A percentile compares a stretch with the other conserved stretches of the same genome.
Conservation (phyloP, 208 protist species). For the Leishmania tropica region DNA sequence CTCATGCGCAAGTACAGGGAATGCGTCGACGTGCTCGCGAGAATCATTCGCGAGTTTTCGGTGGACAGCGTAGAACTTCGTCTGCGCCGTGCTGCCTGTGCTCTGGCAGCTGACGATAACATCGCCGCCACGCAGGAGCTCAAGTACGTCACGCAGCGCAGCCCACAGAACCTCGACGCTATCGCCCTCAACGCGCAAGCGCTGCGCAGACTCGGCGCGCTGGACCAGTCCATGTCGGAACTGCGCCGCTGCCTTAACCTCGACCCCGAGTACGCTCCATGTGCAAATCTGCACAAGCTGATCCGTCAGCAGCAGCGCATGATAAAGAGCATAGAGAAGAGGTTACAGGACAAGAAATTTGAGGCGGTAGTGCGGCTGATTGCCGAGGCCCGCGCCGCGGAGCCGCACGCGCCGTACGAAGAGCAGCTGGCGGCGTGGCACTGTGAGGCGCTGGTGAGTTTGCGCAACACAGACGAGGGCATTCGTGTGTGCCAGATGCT, state of each 20-base stretch:
- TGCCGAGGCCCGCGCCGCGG: conserved; percentile 41
- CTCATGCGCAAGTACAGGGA: conserved; percentile 34
- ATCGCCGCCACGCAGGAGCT: conserved; percentile 67
- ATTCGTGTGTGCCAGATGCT: conserved; percentile 50
- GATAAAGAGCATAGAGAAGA: conserved; percentile 32
- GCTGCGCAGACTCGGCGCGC: conserved; percentile 69
- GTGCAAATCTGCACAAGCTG: conserved; percentile 64
- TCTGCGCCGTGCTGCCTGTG: conserved; percentile 80
- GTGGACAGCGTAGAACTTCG: conserved; percentile 80
- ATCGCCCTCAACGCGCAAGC: conserved; percentile 74
- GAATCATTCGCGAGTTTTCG: conserved; percentile 68
- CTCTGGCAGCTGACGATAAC: conserved; percentile 61
- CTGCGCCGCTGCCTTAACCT: conserved; percentile 79
- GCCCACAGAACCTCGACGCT: conserved; percentile 74
- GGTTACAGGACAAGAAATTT: conserved; percentile 54
- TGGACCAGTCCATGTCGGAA: conserved; percentile 70
- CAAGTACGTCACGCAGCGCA: conserved; percentile 66
- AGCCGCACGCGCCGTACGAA: conserved; percentile 57
- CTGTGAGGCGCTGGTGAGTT: conserved; percentile 70
- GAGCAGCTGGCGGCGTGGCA: conserved; percentile 78
- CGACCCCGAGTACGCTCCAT: conserved; percentile 84
- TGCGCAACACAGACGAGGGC: conserved; percentile 62
- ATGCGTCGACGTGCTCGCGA: conserved; percentile 60
- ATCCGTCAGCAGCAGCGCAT: conserved; percentile 72
- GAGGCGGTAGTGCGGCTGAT: conserved; percentile 50